Base-by-base conservation (phyloP, 176 grass and related monocot species). In the Pharus latifolius region DNA sequence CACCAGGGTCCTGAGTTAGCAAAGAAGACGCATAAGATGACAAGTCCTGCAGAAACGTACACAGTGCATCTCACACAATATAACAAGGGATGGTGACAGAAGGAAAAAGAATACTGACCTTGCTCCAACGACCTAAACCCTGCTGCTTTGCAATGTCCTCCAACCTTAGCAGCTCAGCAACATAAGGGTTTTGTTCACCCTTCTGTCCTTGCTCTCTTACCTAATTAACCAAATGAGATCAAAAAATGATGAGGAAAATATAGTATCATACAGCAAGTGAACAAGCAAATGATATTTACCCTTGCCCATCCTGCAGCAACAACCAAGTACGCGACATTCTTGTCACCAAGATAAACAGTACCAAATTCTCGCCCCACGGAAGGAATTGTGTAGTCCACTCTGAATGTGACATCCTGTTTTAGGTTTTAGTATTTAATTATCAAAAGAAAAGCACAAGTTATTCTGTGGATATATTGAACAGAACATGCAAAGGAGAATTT, bases 241-340 rank as follows among this genome's bases (percentile, higher is more conserved):
- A 63, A 5, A 77, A 73, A 60, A 35, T 30, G 72, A 22, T 4
- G 42, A 69, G 63, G 0, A 25, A 64, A 18, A 47, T 20, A 15
- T 37, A 65, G 53, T 57, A 29, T 30, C 1, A 60, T 13, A 55
- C 35, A 75, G 11, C 30, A 51, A 73, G 13, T 45, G 2, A 26
- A 41, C 18, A 40, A 44, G 51, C 49, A 67, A 24, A 24, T 52
- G 50, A 35, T 46, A 3, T 24, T 65, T 73, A 97, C 96, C 85
- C 84, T 99, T 41, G 87, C 87, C 96, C 96, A 99, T 88, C 96
- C 96, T 60, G 83, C 82, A 76, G 87, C 60, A 79, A 99, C 87
- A 55, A 99, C 74, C 6, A 77, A 81, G 56, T 69, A 81, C 16
- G 96, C 87, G 6, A 99, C 71, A 50, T 91, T 99, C 81, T 99